Evolutionary conservation across 306 rosid genomes (phyloP).

Genomic region (Spatholobus suberectus): DNA sequence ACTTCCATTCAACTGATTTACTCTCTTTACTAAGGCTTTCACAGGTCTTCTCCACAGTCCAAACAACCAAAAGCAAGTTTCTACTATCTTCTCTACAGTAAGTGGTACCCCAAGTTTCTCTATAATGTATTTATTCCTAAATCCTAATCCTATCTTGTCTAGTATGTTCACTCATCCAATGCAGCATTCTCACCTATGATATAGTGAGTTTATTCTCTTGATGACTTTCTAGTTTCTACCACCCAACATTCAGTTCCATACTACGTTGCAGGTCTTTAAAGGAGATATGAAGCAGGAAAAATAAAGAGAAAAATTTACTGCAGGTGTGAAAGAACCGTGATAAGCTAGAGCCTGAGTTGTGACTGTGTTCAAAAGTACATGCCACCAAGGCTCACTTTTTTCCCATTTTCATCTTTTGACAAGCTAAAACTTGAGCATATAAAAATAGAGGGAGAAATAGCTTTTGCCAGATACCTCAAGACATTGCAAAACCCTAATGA

Average conservation of each 20-base stretch:
- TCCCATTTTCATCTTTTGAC: not conserved
- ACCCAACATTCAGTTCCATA: not conserved
- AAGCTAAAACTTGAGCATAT: slow-evolving; percentile 3
- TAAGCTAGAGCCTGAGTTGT: not conserved
- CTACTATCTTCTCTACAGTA: not conserved
- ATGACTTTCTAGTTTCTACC: not conserved
- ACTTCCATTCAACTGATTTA: not conserved
- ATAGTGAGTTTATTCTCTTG: not conserved
- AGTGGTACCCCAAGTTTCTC: not conserved
- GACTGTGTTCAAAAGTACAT: not conserved
- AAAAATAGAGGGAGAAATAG: slow-evolving; percentile 2
- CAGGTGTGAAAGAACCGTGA: not conserved
- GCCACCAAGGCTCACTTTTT: slow-evolving; percentile 4
- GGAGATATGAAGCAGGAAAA: not conserved
- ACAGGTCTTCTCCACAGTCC: not conserved
- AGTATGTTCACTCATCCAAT: not conserved
- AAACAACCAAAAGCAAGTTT: not conserved
- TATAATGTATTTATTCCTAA: not conserved
- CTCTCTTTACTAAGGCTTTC: not conserved
- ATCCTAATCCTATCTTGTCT: not conserved
- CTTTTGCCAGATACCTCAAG: slow-evolving; percentile 17
- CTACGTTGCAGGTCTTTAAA: not conserved
- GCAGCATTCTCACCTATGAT: not conserved
- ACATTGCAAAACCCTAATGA: slow-evolving; percentile 24
- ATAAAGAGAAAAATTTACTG: not conserved